Percentiles rank a stretch among this genome's conserved stretches.
These are phyloP conservation scores for Colletotrichum gigasporum DNA, from an alignment of 2,329 filamentous ascomycete species.

Conservation along the genomic window DNA sequence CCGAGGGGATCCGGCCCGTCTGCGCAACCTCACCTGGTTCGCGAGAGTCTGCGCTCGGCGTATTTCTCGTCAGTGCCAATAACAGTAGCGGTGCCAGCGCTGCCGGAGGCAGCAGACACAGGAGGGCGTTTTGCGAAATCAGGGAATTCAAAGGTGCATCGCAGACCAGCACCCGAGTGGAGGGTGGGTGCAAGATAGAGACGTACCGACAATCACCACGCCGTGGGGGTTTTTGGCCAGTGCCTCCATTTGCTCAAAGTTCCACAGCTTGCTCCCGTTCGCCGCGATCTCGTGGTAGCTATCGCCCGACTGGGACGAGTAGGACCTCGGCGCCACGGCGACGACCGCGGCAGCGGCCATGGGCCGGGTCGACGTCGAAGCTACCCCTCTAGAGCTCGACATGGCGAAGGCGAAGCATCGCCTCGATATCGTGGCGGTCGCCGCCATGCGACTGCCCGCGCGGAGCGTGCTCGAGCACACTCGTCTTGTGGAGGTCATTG, in stretches of 20 bases:
- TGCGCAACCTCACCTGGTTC: constrained; percentile 73
- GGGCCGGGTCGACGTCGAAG: background rate
- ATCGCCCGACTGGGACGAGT: constrained; percentile 14
- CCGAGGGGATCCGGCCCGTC: constrained; percentile 79
- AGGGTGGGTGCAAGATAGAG: no score
- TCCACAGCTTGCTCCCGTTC: constrained; percentile 52
- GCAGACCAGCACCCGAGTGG: no score
- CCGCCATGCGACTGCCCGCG: background rate
- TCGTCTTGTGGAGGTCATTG: background rate
- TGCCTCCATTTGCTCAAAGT: constrained; percentile 55
- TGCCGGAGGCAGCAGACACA: no score
- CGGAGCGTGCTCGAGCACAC: constrained; percentile 4
- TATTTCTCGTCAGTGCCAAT: no score
- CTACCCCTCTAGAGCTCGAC: background rate
- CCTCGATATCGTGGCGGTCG: background rate
- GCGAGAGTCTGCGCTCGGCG: constrained; percentile 79
- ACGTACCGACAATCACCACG: constrained; percentile 23
- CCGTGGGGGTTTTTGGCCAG: background rate
- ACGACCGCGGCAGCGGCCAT: background rate
- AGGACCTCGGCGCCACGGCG: constrained; percentile 5
- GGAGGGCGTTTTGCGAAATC: no score
- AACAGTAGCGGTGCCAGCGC: background rate
- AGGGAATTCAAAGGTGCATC: background rate
- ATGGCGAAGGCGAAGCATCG: constrained; percentile 1
- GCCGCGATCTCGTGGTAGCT: constrained; percentile 25